phyloP scores from a whole-genome alignment of 495 filamentous ascomycete species.

The Trichoderma reesei region DNA sequence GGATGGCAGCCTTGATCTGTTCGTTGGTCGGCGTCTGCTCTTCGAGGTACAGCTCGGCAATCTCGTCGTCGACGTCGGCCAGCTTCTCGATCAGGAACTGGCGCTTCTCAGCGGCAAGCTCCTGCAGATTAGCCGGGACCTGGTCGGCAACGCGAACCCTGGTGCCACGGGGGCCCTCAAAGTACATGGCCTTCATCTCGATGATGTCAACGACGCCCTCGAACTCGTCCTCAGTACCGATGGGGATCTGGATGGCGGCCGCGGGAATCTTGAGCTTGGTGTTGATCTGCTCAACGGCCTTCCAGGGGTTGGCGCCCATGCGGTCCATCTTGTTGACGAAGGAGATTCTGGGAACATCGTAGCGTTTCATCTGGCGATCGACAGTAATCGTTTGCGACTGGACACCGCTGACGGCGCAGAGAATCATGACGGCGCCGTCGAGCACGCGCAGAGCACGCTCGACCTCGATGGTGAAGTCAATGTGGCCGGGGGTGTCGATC shows the following conservation, averaged over 20 bases:
- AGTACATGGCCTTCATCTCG: conserved; percentile 85
- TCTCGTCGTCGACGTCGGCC: conserved; percentile 96
- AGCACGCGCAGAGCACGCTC: conserved; percentile 92
- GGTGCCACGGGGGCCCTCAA: conserved; percentile 68
- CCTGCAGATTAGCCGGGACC: conserved; percentile 66
- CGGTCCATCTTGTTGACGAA: conserved; percentile 99
- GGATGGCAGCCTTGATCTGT: conserved; percentile 85
- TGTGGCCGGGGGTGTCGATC: conserved; percentile 98
- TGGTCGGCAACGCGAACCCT: conserved; percentile 63
- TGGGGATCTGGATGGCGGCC: conserved; percentile 90
- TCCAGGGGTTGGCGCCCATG: conserved; percentile 97
- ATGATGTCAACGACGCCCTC: conserved; percentile 91
- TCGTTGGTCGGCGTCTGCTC: conserved; percentile 63
- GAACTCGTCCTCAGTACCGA: conserved; percentile 87
- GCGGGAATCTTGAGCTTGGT: conserved; percentile 85
- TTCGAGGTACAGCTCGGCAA: conserved; percentile 91
- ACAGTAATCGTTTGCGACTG: conserved; percentile 98
- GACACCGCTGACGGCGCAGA: conserved; percentile 95
- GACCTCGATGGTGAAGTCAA: conserved; percentile 99
- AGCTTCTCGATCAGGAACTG: conserved; percentile 85
- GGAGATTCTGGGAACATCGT: conserved; percentile 89
- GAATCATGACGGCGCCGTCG: conserved; percentile 96
- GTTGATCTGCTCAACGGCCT: conserved; percentile 95
- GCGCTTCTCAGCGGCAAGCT: conserved; percentile 67
- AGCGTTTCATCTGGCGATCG: conserved; percentile 95